Percentiles rank a stretch among this genome's conserved stretches.
phyloP scores from a whole-genome alignment of 768 basidiomycete species.

The Termitomyces sp. region DNA sequence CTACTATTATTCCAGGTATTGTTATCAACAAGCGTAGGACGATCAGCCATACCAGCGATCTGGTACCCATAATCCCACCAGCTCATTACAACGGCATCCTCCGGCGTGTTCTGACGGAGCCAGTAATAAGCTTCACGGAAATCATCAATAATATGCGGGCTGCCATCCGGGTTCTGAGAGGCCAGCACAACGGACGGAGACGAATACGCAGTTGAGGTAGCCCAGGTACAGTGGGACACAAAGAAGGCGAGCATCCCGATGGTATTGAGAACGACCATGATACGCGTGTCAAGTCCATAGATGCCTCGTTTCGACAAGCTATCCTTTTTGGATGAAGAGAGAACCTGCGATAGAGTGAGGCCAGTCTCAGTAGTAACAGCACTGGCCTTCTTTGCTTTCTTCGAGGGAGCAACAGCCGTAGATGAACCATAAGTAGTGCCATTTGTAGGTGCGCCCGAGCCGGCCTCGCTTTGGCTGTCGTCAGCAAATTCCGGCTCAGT shows the following conservation, averaged over 20 bases:
- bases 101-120: slow-evolving; percentile 91
- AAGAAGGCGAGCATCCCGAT: slow-evolving; percentile 81
- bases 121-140: slow-evolving; percentile 99
- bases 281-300: slow-evolving; percentile 80
- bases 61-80: slow-evolving; percentile 99
- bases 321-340: slow-evolving; percentile 32
- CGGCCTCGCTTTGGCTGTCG: slow-evolving; percentile 22
- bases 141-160: slow-evolving; percentile 94
- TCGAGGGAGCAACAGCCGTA: slow-evolving; percentile 32
- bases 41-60: slow-evolving; percentile 98
- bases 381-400: slow-evolving; percentile 59
- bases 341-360: slow-evolving; percentile 32
- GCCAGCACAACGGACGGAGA: slow-evolving; percentile 96
- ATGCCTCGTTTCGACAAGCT: slow-evolving; percentile 53
- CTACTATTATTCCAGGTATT: slow-evolving; percentile 99
- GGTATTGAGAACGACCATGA: slow-evolving; percentile 69
- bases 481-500: slow-evolving; percentile 48
- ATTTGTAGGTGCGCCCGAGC: not conserved
- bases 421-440: slow-evolving; percentile 17
- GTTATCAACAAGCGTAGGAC: slow-evolving; percentile 95
- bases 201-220: slow-evolving; percentile 91
- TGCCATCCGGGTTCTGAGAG: slow-evolving; percentile 74
- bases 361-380: slow-evolving; percentile 26
- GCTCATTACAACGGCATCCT: slow-evolving; percentile 92
- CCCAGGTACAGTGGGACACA: slow-evolving; percentile 96